Evolutionary conservation across 805 yeast species (phyloP), one percentile per base, ranked within the genome.

Genomic region (Maudiozyma bulderi): DNA sequence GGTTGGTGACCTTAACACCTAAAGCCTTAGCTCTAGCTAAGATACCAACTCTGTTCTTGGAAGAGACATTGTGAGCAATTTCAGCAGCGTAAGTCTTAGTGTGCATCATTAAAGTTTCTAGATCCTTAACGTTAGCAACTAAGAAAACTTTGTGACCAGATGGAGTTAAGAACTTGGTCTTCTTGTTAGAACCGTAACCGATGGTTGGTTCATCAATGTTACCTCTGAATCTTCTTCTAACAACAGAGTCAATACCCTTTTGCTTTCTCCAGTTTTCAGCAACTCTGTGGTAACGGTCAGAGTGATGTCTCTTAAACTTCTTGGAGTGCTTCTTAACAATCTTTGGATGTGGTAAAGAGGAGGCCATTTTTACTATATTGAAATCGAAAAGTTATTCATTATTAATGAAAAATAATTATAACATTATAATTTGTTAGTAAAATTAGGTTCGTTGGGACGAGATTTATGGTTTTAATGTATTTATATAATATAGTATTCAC

Each of bases 141-240:
- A 89, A 78, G 82, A 86, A 86, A 67, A 86, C 83, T 83, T 89
- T 95, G 95, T 87, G 96, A 73, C 99, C 99, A 59, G 96, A 86
- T 74, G 97, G 96, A 72, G 79, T 76, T 80, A 93, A 72, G 84
- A 83, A 87, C 77, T 84, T 88, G 73, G 99, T 93, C 83, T 85
- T 89, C 81, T 88, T 93, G 96, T 93, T 89, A 67, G 98, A 89
- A 78, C 99, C 97, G 83, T 87, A 93, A 82, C 99, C 99, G 70
- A 93, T 90, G 81, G 86, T 90, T 82, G 99, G 99, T 82, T 91
- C 95, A 69, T 90, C 80, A 73, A 93, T 87, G 78, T 91, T 85
- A 73, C 99, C 99, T 84, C 97, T 88, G 95, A 93, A 93, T 82
- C 93, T 85, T 83, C 99, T 91, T 83, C 99, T 93, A 74, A 95